Conservation (phyloP, 1,284 basidiomycete species). For the Tremellales sp. region DNA sequence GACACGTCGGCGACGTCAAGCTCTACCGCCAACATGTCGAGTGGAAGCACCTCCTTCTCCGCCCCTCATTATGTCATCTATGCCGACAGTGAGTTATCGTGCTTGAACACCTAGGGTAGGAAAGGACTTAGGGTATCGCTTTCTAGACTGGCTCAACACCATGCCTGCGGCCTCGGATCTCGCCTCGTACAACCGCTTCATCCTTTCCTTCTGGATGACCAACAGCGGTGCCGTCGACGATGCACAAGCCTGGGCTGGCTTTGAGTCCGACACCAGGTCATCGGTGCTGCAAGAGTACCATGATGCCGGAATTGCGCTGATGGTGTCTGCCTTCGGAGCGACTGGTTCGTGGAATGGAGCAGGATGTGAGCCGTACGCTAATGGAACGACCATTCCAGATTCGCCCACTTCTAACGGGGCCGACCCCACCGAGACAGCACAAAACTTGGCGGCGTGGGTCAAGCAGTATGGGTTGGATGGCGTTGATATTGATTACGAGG, state of each 20-base stretch:
- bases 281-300: conserved; percentile 47
- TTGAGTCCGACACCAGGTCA: conserved; percentile 27
- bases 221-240: conserved; percentile 42
- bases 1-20: conserved; percentile 4
- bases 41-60: conserved; percentile 6
- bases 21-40: conserved; percentile 4
- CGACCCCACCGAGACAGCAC: conserved; percentile 44
- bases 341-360: conserved; percentile 24
- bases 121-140: conserved; percentile 1
- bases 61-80: conserved; percentile 46
- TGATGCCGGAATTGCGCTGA: conserved; percentile 49
- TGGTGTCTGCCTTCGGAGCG: conserved; percentile 51
- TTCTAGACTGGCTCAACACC: conserved; percentile 20
- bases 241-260: conserved; percentile 41
- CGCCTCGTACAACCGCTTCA: conserved; percentile 47
- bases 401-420: conserved; percentile 43
- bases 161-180: conserved; percentile 36
- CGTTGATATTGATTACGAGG: conserved; percentile 54
- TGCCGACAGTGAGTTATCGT: conserved; percentile 28
- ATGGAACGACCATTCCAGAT: conserved; percentile 23
- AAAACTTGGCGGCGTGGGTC: conserved; percentile 44
- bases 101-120: background rate
- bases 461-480: conserved; percentile 51
- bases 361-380: background rate
- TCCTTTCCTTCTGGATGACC: conserved; percentile 52